Base-by-base conservation (phyloP, 2,329 filamentous ascomycete genomes). In the Colletotrichum tanaceti region DNA sequence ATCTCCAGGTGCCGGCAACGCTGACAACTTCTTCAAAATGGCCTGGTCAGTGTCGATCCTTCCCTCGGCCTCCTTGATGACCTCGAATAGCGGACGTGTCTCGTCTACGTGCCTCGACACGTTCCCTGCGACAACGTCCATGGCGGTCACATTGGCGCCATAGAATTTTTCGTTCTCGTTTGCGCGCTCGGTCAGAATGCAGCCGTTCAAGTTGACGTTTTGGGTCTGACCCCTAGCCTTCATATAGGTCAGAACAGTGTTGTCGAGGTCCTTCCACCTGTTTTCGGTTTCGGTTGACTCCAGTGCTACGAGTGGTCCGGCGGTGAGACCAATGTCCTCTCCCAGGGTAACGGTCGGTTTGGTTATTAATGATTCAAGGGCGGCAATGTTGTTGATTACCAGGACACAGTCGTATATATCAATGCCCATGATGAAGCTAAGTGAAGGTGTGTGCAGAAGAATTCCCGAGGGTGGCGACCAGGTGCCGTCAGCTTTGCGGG, bases 321-420 rank as follows among this genome's bases (percentile, higher is more conserved):
- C 89, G 7, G 90, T 88, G 32, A 93, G 88, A 70, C 88, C 90
- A 60, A 97, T 86, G 77, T 97, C 93, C 53, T 91, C 90, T 6
- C 94, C 94, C 2, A 98, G 82, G 0, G 92, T 96, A 63, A 93
- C 89, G 61, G 91, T 88, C 4, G 95, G 83, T 66, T 90, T 90
- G 43, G 92, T 93, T 76, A 98, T 97, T 47, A 71, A 55, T 0
- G 92, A 89, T 72, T 97, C 92, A 54, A 98, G 83, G 7, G 94
- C 93, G 65, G 93, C 87, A 53, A 92, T 89, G 52, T 92, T 94
- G 81, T 97, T 98, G 76, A 98, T 94, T 43, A 98, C 92, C 10
- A 98, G 87, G 16, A 98, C 92, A 75, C 94, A 97, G 78, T 98
- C 95, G 83, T 98, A 98, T 39, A 98, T 94, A 77, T 98, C 95